Percentiles rank a stretch among this genome's conserved stretches.
phyloP scores from a whole-genome alignment of 2,329 filamentous ascomycete species.

The Chaetomiaceae sp. region DNA sequence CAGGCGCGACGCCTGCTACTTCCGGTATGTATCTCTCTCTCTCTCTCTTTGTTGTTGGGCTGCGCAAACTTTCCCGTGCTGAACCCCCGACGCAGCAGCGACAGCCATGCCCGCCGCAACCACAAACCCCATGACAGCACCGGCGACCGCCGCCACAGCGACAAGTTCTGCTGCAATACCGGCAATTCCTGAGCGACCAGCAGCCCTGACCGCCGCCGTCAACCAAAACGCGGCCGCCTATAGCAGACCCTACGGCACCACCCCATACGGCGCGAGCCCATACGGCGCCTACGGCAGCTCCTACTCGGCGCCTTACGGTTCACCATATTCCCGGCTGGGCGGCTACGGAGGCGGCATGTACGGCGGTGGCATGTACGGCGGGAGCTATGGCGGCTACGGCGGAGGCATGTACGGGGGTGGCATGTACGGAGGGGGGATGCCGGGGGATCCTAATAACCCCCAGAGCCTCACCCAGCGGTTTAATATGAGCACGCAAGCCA shows the following conservation, averaged over 20 bases:
- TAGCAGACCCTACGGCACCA: constrained; percentile 47
- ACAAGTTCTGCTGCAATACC: constrained; percentile 52
- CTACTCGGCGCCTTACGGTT: constrained; percentile 51
- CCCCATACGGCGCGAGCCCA: constrained; percentile 25
- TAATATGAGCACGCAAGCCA: constrained; percentile 89
- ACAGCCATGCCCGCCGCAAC: constrained; percentile 37
- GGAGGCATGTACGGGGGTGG: constrained; percentile 34
- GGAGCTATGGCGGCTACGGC: constrained; percentile 38
- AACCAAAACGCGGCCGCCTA: constrained; percentile 87
- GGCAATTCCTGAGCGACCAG: constrained; percentile 74
- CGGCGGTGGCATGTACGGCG: constrained; percentile 19
- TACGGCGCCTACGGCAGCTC: constrained; percentile 34
- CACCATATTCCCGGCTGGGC: constrained; percentile 33
- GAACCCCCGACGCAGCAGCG: constrained; percentile 5
- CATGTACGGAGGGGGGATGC: constrained; percentile 42
- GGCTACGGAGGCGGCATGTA: constrained; percentile 37
- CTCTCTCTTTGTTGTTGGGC: not conserved
- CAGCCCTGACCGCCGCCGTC: constrained; percentile 70
- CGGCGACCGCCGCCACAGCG: constrained; percentile 38
- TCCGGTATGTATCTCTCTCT: constrained; percentile 42
- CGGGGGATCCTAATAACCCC: constrained; percentile 72
- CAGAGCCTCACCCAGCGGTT: constrained; percentile 95
- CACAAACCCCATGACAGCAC: constrained; percentile 38
- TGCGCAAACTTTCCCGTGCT: constrained; percentile 20
- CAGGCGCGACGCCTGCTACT: constrained; percentile 53